Evolutionary conservation across 352 stramenopile genomes (phyloP), one percentile per base, ranked within the genome.

Genomic region (Phytopythium vexans): DNA sequence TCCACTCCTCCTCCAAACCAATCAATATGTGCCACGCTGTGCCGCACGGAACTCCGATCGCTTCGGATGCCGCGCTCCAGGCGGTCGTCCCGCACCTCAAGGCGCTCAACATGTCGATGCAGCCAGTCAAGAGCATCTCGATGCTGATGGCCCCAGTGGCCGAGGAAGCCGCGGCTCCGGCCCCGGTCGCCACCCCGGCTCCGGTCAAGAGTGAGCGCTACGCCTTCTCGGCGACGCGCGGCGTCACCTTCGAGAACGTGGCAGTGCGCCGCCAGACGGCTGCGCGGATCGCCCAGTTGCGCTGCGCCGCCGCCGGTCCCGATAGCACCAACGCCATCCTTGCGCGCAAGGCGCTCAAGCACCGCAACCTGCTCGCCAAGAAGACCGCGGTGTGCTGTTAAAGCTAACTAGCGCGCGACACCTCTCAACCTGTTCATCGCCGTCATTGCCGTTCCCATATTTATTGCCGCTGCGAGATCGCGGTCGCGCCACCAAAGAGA

Each of bases 261-360:
- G 43, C n/a, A 31, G n/a, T 49, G 7, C 43, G 43, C 21, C 27
- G 43, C 11, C 8, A 49, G 43, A 35, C 43, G 21, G 43, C 43
- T 31, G 36, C 43, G 27, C 43, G 43, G 27, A 49, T 49, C 43
- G 21, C 27, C 11, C 27, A 49, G 7, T 12, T 49, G 43, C 43
- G 43, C 43, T 49, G 1, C 43, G n/a, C 43, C 21, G 43, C 43
- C 43, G 31, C 43, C 3, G 43, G 11, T 8, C 21, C 14, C 4
- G 31, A 31, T 3, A 21, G 21, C 21, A 14, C 38, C 43, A 49
- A 49, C 43, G 43, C 43, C 21, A 34, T 38, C 27, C 43, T 50
- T 32, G 44, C 44, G 6, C 31, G 38, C 10, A 50, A 50, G 44
- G 44, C 44, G 44, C 44, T 50, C 44, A 50, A 50, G 44, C 39